Base-by-base conservation (phyloP, 208 protist species). In the Wallacemonas sp. region DNA sequence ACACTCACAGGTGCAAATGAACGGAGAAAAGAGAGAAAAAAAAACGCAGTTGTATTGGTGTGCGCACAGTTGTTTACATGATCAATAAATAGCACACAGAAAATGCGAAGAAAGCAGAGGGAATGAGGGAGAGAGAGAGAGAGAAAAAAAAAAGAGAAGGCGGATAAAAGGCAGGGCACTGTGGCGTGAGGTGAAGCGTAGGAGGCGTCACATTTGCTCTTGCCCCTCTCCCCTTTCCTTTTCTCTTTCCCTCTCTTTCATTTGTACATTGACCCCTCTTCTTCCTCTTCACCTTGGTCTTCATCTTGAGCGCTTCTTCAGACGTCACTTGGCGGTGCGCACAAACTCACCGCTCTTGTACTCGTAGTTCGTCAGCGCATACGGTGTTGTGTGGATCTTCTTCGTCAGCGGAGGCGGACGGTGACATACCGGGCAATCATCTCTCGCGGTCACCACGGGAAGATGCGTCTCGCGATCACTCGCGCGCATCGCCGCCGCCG, bases 361-460 rank as follows among this genome's bases (percentile, higher is more conserved):
- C n/a, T 76, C 70, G 62, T 84, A 94, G 2, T 70, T 62, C n/a
- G 86, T 94, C 25, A 74, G 29, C 0, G 61, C 65, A 68, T 94
- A 94, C n/a, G 86, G 89, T 12, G 38, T 63, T 25, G 50, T 52
- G n/a, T 63, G 61, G 45, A 83, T 76, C 25, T 50, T 59, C 20
- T 81, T 64, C 42, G 64, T 48, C 61, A 73, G 63, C 45, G 72
- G 76, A 1, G 83, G 74, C 14, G 74, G 32, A 8, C 83, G 75
- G 44, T 88, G 74, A 59, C 87, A 93, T 57, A 89, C 31, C 46
- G 87, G 87, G 45, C 87, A 93, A 55, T 65, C 63, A 11, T 32
- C 48, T 5, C 29, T 68, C 31, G 33, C 39, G 5, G 42, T 49
- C 22, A 64, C 42, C 23, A 38, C 26, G 18, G 42, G 57, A 4